Evolutionary conservation across 1,284 basidiomycete species (phyloP).

Genomic region (Ceratobasidium sp.): DNA sequence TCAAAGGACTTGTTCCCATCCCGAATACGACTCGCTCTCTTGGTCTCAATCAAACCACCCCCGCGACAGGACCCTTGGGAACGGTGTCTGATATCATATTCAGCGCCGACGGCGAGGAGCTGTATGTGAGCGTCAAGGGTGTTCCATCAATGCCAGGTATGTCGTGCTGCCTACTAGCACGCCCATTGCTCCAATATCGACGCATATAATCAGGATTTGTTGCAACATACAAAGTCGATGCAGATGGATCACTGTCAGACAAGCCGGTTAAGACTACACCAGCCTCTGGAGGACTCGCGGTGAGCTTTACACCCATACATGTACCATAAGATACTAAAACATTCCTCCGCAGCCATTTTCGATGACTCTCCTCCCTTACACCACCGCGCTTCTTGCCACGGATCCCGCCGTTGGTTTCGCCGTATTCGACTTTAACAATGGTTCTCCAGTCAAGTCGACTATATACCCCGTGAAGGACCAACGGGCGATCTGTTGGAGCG

Average conservation of each 20-base stretch:
- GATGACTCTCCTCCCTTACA: conserved; percentile 58
- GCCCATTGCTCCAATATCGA: background rate
- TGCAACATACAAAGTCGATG: conserved; percentile 56
- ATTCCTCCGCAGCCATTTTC: conserved; percentile 58
- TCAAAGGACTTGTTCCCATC: conserved; percentile 54
- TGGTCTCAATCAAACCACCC: conserved; percentile 58
- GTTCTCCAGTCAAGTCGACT: conserved; percentile 29
- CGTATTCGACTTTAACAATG: conserved; percentile 55
- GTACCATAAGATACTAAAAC: conserved; percentile 43
- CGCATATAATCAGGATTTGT: conserved; percentile 51
- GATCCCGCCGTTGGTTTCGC: conserved; percentile 59
- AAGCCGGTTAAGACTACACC: conserved; percentile 51
- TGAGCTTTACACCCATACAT: background rate
- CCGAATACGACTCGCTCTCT: conserved; percentile 56
- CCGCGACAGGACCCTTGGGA: conserved; percentile 53
- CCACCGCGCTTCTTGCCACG: conserved; percentile 58
- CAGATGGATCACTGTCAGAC: conserved; percentile 56
- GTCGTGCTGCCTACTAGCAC: background rate
- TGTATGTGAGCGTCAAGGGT: conserved; percentile 59
- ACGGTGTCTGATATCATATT: conserved; percentile 58
- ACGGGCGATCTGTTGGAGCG: conserved; percentile 60
- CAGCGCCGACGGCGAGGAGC: conserved; percentile 56
- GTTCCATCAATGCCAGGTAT: conserved; percentile 55
- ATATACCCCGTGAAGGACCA: conserved; percentile 54
- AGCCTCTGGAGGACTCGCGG: background rate